Percentiles rank a stretch among this genome's conserved stretches.
Evolutionary conservation across 2,329 filamentous ascomycete genomes (phyloP).

Genomic region (Aspergillus felis): DNA sequence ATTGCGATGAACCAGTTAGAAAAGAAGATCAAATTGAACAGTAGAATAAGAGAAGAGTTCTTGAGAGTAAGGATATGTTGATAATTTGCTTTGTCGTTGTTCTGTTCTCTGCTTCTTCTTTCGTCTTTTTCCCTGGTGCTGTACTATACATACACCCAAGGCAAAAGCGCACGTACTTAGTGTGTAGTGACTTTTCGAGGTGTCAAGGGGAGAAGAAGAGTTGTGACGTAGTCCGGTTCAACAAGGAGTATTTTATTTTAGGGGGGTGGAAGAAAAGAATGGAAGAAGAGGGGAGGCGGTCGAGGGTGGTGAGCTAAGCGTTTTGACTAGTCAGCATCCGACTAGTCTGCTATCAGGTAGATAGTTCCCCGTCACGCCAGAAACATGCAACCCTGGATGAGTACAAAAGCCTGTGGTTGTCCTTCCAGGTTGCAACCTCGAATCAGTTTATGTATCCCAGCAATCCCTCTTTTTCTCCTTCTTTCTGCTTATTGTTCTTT

Average conservation of each 20-base stretch:
- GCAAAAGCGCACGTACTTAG: slow-evolving; percentile 6
- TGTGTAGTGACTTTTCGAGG: slow-evolving; percentile 1
- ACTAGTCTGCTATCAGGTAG: not conserved
- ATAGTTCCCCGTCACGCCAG: slow-evolving; percentile 3
- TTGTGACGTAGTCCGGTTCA: slow-evolving; percentile 38
- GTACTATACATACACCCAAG: not conserved
- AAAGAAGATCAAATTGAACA: slow-evolving; percentile 9
- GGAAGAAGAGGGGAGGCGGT: slow-evolving; percentile 23
- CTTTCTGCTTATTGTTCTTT: slow-evolving; percentile 1
- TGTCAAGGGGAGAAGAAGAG: slow-evolving; percentile 22
- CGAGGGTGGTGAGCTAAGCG: slow-evolving; percentile 20
- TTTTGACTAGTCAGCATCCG: not conserved
- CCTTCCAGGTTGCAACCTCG: slow-evolving; percentile 13
- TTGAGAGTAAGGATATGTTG: not conserved
- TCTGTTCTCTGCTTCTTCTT: not conserved
- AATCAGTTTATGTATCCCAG: not conserved
- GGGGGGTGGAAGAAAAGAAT: slow-evolving; percentile 13
- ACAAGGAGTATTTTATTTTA: slow-evolving; percentile 32
- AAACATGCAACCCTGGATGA: slow-evolving; percentile 19
- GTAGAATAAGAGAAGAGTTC: slow-evolving; percentile 15
- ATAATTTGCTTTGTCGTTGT: not conserved
- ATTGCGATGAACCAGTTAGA: slow-evolving; percentile 7
- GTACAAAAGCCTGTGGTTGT: slow-evolving; percentile 18
- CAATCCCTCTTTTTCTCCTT: slow-evolving; percentile 1
- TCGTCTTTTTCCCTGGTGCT: not conserved